phyloP scores from a whole-genome alignment of 2,329 filamentous ascomycete genomes.

The Ophiocordyceps unilateralis region DNA sequence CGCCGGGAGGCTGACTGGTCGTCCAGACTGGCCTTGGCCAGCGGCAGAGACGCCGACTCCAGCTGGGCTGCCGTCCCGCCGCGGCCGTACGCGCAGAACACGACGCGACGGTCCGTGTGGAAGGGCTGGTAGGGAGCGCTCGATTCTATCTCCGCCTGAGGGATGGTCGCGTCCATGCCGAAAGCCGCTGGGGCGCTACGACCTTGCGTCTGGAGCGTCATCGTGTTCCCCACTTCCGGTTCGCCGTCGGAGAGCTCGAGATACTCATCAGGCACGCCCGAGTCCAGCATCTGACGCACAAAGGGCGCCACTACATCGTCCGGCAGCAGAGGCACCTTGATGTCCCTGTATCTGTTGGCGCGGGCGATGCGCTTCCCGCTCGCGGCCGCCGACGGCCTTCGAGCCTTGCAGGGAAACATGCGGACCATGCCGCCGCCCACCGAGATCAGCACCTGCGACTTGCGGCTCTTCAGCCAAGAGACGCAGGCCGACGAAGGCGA shows the following conservation, averaged over 20 bases:
- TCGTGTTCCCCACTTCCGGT: conserved; percentile 34
- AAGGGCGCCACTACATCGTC: conserved; percentile 40
- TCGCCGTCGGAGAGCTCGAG: conserved; percentile 35
- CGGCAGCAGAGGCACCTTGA: conserved; percentile 45
- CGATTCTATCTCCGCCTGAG: conserved; percentile 79
- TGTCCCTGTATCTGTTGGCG: conserved; percentile 44
- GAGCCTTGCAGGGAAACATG: conserved; percentile 42
- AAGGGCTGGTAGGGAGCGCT: conserved; percentile 93
- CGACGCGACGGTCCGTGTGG: conserved; percentile 75
- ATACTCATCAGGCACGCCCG: conserved; percentile 34
- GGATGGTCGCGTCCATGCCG: conserved; percentile 45
- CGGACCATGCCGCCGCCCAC: conserved; percentile 49
- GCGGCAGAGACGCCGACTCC: conserved; percentile 19
- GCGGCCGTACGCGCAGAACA: conserved; percentile 47
- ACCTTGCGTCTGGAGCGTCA: conserved; percentile 28
- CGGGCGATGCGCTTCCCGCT: conserved; percentile 35
- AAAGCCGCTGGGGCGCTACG: conserved; percentile 19
- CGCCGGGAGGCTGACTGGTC: conserved; percentile 18
- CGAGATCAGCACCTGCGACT: conserved; percentile 44
- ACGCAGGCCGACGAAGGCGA: conserved; percentile 43
- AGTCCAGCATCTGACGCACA: conserved; percentile 33
- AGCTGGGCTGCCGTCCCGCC: conserved; percentile 13
- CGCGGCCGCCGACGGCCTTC: conserved; percentile 32
- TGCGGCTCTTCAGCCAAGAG: conserved; percentile 46
- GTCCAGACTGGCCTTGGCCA: conserved; percentile 24